Base-by-base conservation (phyloP, 257 asterid species). In the Fraxinus pennsylvanica region DNA sequence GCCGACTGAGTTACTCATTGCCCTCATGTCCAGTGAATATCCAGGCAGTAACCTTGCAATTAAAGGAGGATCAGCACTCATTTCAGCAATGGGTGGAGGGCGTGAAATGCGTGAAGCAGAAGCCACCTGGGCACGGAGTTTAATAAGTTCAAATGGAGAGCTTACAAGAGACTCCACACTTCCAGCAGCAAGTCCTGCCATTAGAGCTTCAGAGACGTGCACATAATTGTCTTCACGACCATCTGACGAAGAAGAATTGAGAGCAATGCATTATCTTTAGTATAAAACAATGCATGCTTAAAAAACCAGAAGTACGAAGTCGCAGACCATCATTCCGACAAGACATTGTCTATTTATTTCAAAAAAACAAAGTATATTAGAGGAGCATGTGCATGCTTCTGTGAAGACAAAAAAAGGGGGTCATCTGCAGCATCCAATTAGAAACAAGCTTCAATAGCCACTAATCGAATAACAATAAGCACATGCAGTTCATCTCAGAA, bases 161-260 rank as follows among this genome's bases (percentile, higher is more conserved):
- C 74, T 80, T 70, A 86, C 38, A 21, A 86, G 73, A 45, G 87
- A 76, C 76, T 84, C 92, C 81, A 84, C 80, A 32, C 87, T 82
- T 72, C 99, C 99, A 77, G 98, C 89, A 66, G 88, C 94, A 79
- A 87, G 81, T 85, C 99, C 98, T 63, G 97, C 94, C 86, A 91
- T 78, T 76, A 96, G 82, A n/a, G 99, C 97, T 88, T 96, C 99
- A 22, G 92, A 80, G 68, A 81, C 79, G 73, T 74, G 38, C 73
- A 84, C 81, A 65, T 67, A 84, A 54, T 79, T 79, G 84, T 79
- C 85, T 71, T 83, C 82, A 35, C 90, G 96, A 35, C 99, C 99
- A 89, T 96, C 99, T 87, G 84, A 71, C 43, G 21, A 71, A 10
- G 27, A 12, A 76, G 54, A 69, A 27, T 14, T 2, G 36, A 63